phyloP scores from a whole-genome alignment of 345 rosid genomes.

The Abelmoschus esculentus region DNA sequence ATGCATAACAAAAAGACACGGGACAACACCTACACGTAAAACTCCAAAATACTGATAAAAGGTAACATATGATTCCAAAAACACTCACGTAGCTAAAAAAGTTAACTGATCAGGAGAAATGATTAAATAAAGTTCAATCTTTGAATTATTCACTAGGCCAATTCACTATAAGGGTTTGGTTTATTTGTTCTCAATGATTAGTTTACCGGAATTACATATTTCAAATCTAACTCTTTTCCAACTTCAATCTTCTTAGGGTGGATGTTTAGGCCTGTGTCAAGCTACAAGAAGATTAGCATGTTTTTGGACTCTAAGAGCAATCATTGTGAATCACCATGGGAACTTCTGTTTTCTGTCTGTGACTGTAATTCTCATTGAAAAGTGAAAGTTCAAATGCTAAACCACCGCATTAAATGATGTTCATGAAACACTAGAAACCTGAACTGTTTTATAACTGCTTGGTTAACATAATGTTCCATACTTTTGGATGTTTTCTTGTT shows the following conservation, averaged over 20 bases:
- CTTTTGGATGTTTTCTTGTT: neutral
- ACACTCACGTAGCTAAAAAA: neutral
- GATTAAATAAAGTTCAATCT: neutral
- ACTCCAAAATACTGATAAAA: neutral
- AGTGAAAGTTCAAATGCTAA: neutral
- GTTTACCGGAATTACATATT: neutral
- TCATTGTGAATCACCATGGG: neutral
- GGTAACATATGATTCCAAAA: neutral
- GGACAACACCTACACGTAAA: neutral
- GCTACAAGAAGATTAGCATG: neutral
- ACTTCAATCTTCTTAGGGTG: neutral
- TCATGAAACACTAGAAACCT: neutral
- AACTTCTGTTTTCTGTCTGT: neutral
- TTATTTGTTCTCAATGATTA: neutral
- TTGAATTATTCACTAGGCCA: neutral
- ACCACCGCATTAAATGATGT: neutral
- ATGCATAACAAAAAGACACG: neutral
- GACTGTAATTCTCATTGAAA: neutral
- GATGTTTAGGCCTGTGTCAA: neutral
- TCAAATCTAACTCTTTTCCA: neutral
- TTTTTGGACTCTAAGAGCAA: neutral
- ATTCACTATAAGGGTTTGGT: neutral
- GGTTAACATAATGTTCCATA: neutral
- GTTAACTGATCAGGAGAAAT: neutral
- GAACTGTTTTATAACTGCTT: neutral